These are phyloP conservation scores for Pestalotiopsis sp. DNA, from an alignment of 2,329 filamentous ascomycete genomes.

Conservation along the genomic window DNA sequence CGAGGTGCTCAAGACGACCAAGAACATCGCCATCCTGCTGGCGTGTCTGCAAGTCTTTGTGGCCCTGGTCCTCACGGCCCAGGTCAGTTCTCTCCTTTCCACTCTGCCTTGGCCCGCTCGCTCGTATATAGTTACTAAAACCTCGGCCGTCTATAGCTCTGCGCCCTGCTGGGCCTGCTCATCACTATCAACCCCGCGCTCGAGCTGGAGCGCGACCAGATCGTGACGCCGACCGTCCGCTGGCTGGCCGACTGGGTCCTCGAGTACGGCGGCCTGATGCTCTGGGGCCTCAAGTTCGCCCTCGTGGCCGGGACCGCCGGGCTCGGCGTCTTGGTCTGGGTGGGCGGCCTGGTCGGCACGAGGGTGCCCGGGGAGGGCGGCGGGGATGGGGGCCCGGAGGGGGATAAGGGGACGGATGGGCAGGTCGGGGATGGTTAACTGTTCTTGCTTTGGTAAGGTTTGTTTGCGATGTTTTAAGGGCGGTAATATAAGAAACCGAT, in stretches of 20 bases:
- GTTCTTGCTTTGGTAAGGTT: too few species aligned
- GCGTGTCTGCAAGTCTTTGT: conserved; percentile 49
- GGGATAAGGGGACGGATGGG: not conserved
- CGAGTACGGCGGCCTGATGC: conserved; percentile 11
- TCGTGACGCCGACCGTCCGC: conserved; percentile 45
- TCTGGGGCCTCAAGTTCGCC: conserved; percentile 28
- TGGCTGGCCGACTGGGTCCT: conserved; percentile 26
- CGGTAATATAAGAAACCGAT: too few species aligned
- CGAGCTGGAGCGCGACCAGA: conserved; percentile 38
- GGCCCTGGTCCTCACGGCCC: conserved; percentile 40
- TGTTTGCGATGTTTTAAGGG: too few species aligned
- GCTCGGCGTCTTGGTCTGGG: conserved; percentile 1
- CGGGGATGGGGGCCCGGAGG: not conserved
- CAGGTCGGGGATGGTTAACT: not conserved
- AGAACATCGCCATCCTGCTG: conserved; percentile 50
- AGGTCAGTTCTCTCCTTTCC: conserved; percentile 27
- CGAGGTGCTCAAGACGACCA: conserved; percentile 49
- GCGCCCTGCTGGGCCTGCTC: conserved; percentile 37
- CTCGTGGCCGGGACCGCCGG: conserved; percentile 25
- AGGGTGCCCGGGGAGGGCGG: conserved; percentile 4
- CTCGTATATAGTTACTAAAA: not conserved
- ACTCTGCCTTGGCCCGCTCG: not conserved
- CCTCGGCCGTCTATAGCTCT: conserved; percentile 12
- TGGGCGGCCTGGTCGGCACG: conserved; percentile 3
- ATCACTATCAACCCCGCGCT: conserved; percentile 51